These are phyloP conservation scores for Leptographium flavum DNA, from an alignment of 2,329 filamentous ascomycete genomes.

Conservation along the genomic window DNA sequence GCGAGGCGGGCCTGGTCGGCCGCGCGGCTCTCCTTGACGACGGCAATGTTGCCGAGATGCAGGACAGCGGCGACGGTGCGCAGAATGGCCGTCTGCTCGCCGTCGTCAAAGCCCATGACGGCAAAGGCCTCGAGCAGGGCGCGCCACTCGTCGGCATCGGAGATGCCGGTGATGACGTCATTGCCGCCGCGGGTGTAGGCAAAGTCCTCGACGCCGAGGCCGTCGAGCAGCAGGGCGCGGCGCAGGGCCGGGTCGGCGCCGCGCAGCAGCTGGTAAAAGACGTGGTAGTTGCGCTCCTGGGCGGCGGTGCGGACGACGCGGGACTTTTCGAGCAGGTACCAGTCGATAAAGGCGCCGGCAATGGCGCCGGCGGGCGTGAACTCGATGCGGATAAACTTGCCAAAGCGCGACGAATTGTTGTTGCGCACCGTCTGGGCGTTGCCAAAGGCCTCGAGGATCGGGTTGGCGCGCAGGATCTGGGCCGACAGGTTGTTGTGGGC, in stretches of 20 bases:
- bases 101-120: conserved; percentile 82
- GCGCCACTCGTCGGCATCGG: conserved; percentile 83
- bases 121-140: conserved; percentile 80
- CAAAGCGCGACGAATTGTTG: conserved; percentile 96
- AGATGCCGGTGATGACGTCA: conserved; percentile 79
- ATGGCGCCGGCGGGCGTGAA: conserved; percentile 83
- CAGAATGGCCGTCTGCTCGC: conserved; percentile 72
- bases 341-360: conserved; percentile 91
- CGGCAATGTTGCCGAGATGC: conserved; percentile 81
- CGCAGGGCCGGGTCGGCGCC: conserved; percentile 65
- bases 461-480: conserved; percentile 90
- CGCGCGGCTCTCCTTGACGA: conserved; percentile 79
- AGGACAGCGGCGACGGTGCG: conserved; percentile 82
- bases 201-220: conserved; percentile 71
- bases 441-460: conserved; percentile 93
- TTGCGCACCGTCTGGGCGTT: conserved; percentile 97
- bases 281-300: conserved; percentile 88
- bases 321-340: conserved; percentile 98
- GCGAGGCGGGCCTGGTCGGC: conserved; percentile 80
- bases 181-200: conserved; percentile 85
- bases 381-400: conserved; percentile 97
- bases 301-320: conserved; percentile 78
- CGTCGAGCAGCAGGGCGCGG: conserved; percentile 60
- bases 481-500: conserved; percentile 79
- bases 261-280: conserved; percentile 90